Conservation (phyloP, 2,329 filamentous ascomycete species). For the Colletotrichum shisoi region DNA sequence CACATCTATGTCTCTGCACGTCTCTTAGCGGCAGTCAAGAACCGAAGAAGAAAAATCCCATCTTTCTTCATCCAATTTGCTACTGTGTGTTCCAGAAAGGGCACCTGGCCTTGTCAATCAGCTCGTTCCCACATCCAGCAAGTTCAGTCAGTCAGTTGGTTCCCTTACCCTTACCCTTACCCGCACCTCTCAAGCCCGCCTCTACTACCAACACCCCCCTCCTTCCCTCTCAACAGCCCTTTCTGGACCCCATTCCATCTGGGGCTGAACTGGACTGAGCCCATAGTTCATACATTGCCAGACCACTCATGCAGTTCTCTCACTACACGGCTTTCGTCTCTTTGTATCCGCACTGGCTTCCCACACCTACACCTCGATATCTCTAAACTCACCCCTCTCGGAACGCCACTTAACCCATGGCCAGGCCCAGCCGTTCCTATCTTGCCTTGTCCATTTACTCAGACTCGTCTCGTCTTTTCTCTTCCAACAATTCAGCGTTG, state of each 20-base stretch:
- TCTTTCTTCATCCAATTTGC: slow-evolving; percentile 39
- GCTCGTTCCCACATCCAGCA: slow-evolving; percentile 31
- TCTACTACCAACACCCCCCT: slow-evolving; percentile 30
- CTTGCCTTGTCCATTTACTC: slow-evolving; percentile 21
- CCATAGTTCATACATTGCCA: slow-evolving; percentile 5
- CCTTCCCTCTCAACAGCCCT: slow-evolving; percentile 13
- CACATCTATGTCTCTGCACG: slow-evolving; percentile 34
- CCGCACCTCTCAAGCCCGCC: slow-evolving; percentile 28
- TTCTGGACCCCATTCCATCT: slow-evolving; percentile 22
- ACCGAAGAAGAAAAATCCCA: slow-evolving; percentile 38
- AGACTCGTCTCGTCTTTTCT: slow-evolving; percentile 24
- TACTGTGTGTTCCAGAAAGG: slow-evolving; percentile 36
- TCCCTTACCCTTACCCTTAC: slow-evolving; percentile 30
- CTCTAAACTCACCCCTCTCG: slow-evolving; percentile 26
- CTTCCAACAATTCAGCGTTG: slow-evolving; percentile 24
- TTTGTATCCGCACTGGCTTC: not conserved
- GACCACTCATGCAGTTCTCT: slow-evolving; percentile 14
- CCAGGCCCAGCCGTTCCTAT: slow-evolving; percentile 21
- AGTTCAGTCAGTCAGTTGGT: slow-evolving; percentile 6
- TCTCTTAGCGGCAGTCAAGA: slow-evolving; percentile 35
- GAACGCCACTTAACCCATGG: slow-evolving; percentile 36
- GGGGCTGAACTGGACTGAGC: slow-evolving; percentile 6
- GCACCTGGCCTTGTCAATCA: slow-evolving; percentile 36
- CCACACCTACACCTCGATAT: slow-evolving; percentile 16
- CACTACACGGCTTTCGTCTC: slow-evolving; percentile 7